These are phyloP conservation scores for Mariannaea elegans DNA, from an alignment of 2,329 filamentous ascomycete genomes.

Conservation along the genomic window DNA sequence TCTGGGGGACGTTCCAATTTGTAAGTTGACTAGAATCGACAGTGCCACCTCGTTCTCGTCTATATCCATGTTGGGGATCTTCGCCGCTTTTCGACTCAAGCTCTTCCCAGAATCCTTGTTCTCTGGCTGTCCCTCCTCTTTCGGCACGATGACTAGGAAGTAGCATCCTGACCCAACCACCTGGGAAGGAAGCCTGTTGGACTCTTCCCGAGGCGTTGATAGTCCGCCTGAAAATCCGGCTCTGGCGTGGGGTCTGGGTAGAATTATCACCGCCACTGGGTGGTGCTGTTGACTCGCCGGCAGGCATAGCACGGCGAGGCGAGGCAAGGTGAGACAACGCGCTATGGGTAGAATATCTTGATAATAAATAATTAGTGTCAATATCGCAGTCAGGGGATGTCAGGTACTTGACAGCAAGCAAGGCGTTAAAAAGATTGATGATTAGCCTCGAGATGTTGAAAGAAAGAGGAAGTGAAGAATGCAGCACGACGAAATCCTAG, in stretches of 20 bases:
- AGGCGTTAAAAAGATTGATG: no score
- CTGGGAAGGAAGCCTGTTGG: slow-evolving; percentile 41
- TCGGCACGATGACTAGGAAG: slow-evolving; percentile 59
- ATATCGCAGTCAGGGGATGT: background rate
- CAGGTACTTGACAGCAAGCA: no score
- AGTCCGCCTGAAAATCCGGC: background rate
- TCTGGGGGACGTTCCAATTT: slow-evolving; percentile 49
- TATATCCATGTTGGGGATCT: slow-evolving; percentile 15
- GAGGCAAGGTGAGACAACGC: background rate
- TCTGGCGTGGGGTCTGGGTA: background rate
- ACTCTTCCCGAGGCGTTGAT: slow-evolving; percentile 7
- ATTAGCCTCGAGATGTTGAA: no score
- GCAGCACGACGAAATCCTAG: no score
- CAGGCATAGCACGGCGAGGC: background rate
- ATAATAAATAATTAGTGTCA: slow-evolving; percentile 11
- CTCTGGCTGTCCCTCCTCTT: slow-evolving; percentile 56
- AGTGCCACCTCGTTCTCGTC: slow-evolving; percentile 29
- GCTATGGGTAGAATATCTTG: background rate
- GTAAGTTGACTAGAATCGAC: slow-evolving; percentile 43
- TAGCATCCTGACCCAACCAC: slow-evolving; percentile 54
- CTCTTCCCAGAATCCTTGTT: slow-evolving; percentile 44
- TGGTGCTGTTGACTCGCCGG: background rate
- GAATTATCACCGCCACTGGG: background rate
- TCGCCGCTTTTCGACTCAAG: slow-evolving; percentile 20
- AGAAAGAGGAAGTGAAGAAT: no score